Evolutionary conservation across 768 basidiomycete species (phyloP), one percentile per base, ranked within the genome.

Genomic region (Psilocybe cubensis): DNA sequence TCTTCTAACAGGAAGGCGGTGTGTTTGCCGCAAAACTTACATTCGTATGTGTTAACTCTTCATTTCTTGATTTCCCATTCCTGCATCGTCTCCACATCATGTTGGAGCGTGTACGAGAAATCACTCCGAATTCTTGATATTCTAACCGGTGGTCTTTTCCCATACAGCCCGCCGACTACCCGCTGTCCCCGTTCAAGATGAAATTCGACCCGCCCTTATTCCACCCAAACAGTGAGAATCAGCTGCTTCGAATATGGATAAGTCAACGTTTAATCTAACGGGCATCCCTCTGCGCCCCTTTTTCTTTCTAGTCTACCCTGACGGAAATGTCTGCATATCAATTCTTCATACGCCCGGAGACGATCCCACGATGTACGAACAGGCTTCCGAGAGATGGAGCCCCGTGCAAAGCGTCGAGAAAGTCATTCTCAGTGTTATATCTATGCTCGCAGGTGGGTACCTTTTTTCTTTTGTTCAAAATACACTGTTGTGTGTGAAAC

Each of bases 391-490:
- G 68, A 84, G 97, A 35, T 99, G 97, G 97, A 94, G 91, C 56
- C 97, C 97, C n/a, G 96, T 98, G 0, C 96, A 98, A 74, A 94
- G 92, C 66, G 92, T 99, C 14, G 92, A 98, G 77, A 98, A 97
- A 74, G 96, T 97, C 62, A 83, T 98, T 52, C 80, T 98, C 9
- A 96, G 94, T 64, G 96, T 99, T 21, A 87, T 99, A 64, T 95
- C 92, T 40, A 98, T 99, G 95, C 81, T 99, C 11, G 96, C 97
- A 60, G 92, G 94, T 92, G 62, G 62, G 84, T 68, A 24, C 10
- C 27, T 35, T 55, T 23, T 23, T 17, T 14, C 23, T 58, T 52
- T 38, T 53, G 48, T 29, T 54, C 3, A 24, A 43, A 6, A 28
- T 27, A 46, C n/a, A n/a, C n/a, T n/a, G n/a, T n/a, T 46, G 17